These are phyloP conservation scores for Clonostachys sp. DNA, from an alignment of 2,329 filamentous ascomycete species.

Conservation along the genomic window DNA sequence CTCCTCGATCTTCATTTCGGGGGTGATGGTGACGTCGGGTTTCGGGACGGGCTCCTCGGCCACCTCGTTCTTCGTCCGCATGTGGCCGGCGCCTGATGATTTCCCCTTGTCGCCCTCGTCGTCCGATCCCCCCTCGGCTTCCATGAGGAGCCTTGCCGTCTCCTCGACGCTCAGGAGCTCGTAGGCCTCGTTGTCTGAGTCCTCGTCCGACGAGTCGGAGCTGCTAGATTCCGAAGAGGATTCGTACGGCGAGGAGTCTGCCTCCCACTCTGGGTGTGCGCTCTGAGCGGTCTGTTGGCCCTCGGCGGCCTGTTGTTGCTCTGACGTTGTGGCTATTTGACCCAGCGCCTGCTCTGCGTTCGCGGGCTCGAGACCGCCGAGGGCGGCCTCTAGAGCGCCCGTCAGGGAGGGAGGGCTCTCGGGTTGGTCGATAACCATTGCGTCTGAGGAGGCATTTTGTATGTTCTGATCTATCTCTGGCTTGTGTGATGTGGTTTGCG, in stretches of 20 bases:
- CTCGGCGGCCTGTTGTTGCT: background rate
- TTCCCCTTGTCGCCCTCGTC: constrained; percentile 59
- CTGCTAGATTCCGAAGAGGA: constrained; percentile 59
- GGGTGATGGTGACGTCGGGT: constrained; percentile 73
- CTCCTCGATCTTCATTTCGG: constrained; percentile 70
- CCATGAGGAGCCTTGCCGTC: constrained; percentile 80
- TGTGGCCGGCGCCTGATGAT: constrained; percentile 24
- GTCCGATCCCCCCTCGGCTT: constrained; percentile 73
- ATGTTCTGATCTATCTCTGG: background rate
- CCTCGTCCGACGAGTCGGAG: constrained; percentile 57
- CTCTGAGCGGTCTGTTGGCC: constrained; percentile 9
- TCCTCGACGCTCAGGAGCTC: constrained; percentile 76
- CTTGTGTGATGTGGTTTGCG: background rate
- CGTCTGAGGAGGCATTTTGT: constrained; percentile 10
- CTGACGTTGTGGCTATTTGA: background rate
- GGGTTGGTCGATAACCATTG: constrained; percentile 30
- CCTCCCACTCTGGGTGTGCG: constrained; percentile 75
- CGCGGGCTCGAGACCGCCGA: constrained; percentile 26
- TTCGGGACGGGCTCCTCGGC: constrained; percentile 61
- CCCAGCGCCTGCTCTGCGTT: constrained; percentile 2
- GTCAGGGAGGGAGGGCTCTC: constrained; percentile 30
- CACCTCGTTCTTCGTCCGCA: constrained; percentile 81
- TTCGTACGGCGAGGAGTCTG: constrained; percentile 71
- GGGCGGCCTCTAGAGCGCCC: constrained; percentile 35
- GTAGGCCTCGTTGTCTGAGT: constrained; percentile 58